phyloP scores from a whole-genome alignment of 1,284 basidiomycete species.

The Rugosomyces carneus region DNA sequence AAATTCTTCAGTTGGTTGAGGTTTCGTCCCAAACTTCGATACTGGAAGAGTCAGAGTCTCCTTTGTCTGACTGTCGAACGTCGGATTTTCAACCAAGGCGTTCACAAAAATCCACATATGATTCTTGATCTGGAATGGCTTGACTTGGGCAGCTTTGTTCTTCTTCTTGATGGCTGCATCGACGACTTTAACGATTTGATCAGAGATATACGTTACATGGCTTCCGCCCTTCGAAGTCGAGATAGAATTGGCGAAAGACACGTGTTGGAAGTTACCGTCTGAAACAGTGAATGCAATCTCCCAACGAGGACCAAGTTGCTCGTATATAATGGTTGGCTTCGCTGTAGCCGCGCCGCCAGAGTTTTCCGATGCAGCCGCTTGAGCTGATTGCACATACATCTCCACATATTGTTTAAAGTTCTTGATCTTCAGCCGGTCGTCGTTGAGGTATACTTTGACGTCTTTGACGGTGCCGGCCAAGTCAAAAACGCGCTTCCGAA shows the following conservation, averaged over 20 bases:
- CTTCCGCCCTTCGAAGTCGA: constrained; percentile 96
- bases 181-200: constrained; percentile 85
- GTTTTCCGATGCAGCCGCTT: constrained; percentile 56
- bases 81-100: constrained; percentile 94
- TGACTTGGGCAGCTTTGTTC: constrained; percentile 92
- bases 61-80: constrained; percentile 99
- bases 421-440: constrained; percentile 89
- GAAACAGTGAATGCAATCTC: constrained; percentile 95
- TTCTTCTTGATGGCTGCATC: constrained; percentile 87
- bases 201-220: constrained; percentile 84
- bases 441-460: constrained; percentile 92
- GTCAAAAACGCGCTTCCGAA: constrained; percentile 96
- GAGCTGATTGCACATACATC: constrained; percentile 79
- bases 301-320: constrained; percentile 81
- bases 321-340: constrained; percentile 83
- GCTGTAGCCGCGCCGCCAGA: constrained; percentile 69
- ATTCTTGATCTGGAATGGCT: constrained; percentile 90
- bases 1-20: constrained; percentile 83
- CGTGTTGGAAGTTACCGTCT: constrained; percentile 86
- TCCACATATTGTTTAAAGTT: constrained; percentile 98
- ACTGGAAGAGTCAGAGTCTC: constrained; percentile 88
- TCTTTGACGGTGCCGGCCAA: constrained; percentile 94
- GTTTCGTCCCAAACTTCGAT: constrained; percentile 90
- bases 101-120: constrained; percentile 99
- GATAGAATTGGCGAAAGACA: constrained; percentile 98